Base-by-base conservation (phyloP, 108 stramenopile genomes). In the Parietichytrium sp. region DNA sequence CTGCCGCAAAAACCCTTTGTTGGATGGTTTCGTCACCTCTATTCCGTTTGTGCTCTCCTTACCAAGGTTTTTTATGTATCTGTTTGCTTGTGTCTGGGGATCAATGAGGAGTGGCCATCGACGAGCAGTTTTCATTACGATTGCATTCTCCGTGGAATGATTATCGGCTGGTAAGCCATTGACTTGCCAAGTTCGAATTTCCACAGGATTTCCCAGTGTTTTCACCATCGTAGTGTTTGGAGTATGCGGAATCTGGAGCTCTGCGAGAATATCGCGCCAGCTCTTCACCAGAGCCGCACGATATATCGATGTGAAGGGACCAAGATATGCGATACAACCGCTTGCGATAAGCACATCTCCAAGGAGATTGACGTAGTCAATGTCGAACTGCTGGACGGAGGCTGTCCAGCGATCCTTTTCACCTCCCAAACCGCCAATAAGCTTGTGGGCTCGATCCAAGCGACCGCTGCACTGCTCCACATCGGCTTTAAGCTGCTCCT, bases 91-190 rank as follows among this genome's bases (percentile, higher is more conserved):
- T 10, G 87, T 90, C 78, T 92, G 91, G 0, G 90, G 91, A 54
- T 91, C 91, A 54, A 91, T 90, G 48, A 91, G 54, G 13, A 92
- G 89, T 8, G 91, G 89, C 91, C 91, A 92, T 20, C 91, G 83
- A 23, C 89, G 79, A 3, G 89, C 89, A 30, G 84, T 83, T 47
- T 88, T 84, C 89, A 90, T 89, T 36, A 90, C 88, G 47, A 91
- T 90, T 20, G 87, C 91, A 78, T 91, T 91, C 79, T 91, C 86
- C 12, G 88, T 86, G 4, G 84, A 85, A 49, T 90, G 49, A 18
- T 84, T 26, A 49, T 91, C 91, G 10, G 88, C 55, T 18, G 91
- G 91, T 29, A 91, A 79, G 7, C 86, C 87, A 20, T 48, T 54
- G 15, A 88, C 72, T 81, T 89, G 84, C 90, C 89, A 90, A 27